Base-by-base conservation (phyloP, 192 early-diverging fungal genomes). In the Podila epicladia region DNA sequence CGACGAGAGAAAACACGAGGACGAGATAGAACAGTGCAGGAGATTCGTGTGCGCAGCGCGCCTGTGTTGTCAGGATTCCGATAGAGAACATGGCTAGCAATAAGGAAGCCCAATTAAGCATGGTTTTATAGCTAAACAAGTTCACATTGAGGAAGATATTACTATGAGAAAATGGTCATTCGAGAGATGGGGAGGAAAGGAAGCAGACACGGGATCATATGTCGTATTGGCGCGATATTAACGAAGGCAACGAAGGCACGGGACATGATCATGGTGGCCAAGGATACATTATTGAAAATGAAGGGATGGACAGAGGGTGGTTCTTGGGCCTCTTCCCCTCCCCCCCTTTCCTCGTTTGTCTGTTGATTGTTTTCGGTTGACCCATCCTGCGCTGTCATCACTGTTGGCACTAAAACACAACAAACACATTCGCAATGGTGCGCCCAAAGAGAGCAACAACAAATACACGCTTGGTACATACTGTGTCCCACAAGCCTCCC, bases 51-150 rank as follows among this genome's bases (percentile, higher is more conserved):
- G 61, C 71, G 19, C 77, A 80, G 41, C 55, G 50, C 2, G 77
- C 58, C 58, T 80, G 77, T 11, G 77, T 80, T 9, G 71, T 73
- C 35, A 80, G 45, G 9, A 80, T 48, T 37, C 61, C 38, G 58
- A 80, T 58, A 13, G 77, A 80, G 26, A 73, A 26, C 5, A 80
- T n/a, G 13, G 72, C 22, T n/a, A 80, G 57, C 31, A 80, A 15
- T 7, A 80, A 41, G 2, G 77, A 80, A 4, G 71, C 77, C 77
- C 71, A 80, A 48, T 80, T 80, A 62, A 73, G 64, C 77, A 80
- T 65, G 9, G 77, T 80, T 48, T 69, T 80, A 67, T 80, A 80
- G 29, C 77, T 80, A 61, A 32, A 12, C 28, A 11, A 8, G 53
- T 28, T 29, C 4, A 24, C 26, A 9, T 11, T 22, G 53, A 24